Base-by-base conservation (phyloP, 805 yeast species). In the Kodamaea fukazawae region DNA sequence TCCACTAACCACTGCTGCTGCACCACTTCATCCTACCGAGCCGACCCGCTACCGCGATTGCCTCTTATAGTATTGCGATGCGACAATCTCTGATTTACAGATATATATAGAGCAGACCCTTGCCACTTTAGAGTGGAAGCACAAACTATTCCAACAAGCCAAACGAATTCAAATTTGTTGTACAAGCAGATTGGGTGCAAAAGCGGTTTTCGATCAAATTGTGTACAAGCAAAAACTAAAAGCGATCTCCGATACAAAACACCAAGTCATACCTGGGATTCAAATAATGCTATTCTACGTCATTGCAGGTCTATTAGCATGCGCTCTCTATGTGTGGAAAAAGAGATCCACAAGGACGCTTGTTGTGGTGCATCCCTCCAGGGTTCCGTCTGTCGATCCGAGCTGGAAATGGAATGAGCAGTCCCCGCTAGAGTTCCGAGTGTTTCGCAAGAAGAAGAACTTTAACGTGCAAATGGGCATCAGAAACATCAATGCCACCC, bases 401-500 rank as follows among this genome's bases (percentile, higher is more conserved):
- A 10, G 22, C 46, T 15, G 43, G 57, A 18, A 18, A 1, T 37
- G 40, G 40, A 32, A 37, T 6, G 11, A 23, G 3, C 31, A 37
- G 12, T n/a, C 9, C 3, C 40, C 36, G 5, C 29, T 38, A 9
- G 18, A 32, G 23, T 45, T 60, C 9, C 55, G 71, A 16, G 71
- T 72, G 1, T 67, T 67, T 46, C 60, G 47, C 7, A 63, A 63
- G 6, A 66, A 67, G 41, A 55, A 49, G 29, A 61, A 60, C 50
- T 63, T 61, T 45, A 62, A 58, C 28, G 62, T 64, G 2, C 55
- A 62, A 8, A 58, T 67, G 67, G 67, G 59, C 4, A 50, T 66
- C 27, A 50, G 49, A 12, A 61, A 61, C 42, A 41, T 67, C 15
- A 46, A 57, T 4, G 41, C 51, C n/a, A 45, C 55, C 2, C 60